Evolutionary conservation across 1,284 basidiomycete species (phyloP).

Genomic region (Apiotrichum montevideense): DNA sequence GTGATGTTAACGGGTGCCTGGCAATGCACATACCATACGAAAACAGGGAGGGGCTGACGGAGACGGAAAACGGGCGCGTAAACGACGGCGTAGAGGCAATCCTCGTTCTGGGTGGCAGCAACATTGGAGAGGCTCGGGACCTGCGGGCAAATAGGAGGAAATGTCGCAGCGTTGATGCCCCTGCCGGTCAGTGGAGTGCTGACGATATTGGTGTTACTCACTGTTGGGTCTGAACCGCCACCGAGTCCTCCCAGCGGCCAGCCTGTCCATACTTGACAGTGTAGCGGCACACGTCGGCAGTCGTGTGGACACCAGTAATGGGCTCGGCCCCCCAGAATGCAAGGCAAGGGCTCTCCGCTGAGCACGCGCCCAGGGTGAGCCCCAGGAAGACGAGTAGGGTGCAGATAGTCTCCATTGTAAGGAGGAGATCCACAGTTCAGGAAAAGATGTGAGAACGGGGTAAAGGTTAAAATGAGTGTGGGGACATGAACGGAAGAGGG

Average conservation of each 20-base stretch:
- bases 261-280: constrained; percentile 32
- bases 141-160: constrained; percentile 66
- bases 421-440: no score
- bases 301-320: no score
- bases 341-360: no score
- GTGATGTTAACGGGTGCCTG: background rate
- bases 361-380: no score
- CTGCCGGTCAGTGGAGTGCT: constrained; percentile 3
- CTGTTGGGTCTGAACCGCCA: constrained; percentile 9
- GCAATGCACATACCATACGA: constrained; percentile 54
- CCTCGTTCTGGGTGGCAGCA: constrained; percentile 53
- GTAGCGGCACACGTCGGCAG: constrained; percentile 26
- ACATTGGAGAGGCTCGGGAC: constrained; percentile 31
- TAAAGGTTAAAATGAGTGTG: no score
- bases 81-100: constrained; percentile 68
- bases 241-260: constrained; percentile 28
- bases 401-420: no score
- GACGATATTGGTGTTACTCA: constrained; percentile 7
- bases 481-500: no score
- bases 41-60: constrained; percentile 48
- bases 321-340: no score
- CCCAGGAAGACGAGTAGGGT: no score
- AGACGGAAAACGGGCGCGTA: constrained; percentile 56
- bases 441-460: no score
- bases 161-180: constrained; percentile 49